These are phyloP conservation scores for Ogataea ganodermae DNA, from an alignment of 805 yeast species.

Conservation along the genomic window DNA sequence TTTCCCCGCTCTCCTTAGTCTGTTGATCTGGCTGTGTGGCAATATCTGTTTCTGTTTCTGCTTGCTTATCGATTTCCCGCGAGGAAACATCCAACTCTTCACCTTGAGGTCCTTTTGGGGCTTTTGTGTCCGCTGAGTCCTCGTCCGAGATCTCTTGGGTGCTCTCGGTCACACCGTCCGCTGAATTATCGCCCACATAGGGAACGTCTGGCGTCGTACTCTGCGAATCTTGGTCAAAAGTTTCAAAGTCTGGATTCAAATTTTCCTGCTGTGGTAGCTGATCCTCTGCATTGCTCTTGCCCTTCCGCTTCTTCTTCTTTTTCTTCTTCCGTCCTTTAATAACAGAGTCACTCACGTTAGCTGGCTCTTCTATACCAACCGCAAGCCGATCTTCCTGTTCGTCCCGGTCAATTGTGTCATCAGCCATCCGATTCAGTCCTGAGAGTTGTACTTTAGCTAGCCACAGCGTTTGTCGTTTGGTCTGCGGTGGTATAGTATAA, in stretches of 20 bases:
- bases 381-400: background rate
- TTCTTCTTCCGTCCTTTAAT: background rate
- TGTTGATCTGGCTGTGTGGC: background rate
- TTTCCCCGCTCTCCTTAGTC: no score
- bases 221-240: no score
- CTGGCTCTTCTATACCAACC: background rate
- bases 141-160: no score
- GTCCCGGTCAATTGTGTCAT: constrained; percentile 1
- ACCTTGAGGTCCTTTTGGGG: background rate
- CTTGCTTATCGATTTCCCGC: background rate
- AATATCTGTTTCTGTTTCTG: background rate
- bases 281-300: background rate
- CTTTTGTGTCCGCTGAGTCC: background rate
- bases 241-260: background rate
- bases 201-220: no score
- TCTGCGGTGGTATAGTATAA: no score
- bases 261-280: background rate
- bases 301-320: background rate
- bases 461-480: no score
- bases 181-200: no score
- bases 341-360: background rate
- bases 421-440: background rate
- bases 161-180: no score
- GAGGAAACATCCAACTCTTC: no score
- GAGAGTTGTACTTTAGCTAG: no score